Evolutionary conservation across 78 protist genomes (phyloP), one percentile per base, ranked within the genome.

Genomic region (Chrysochromulina tobinii): DNA sequence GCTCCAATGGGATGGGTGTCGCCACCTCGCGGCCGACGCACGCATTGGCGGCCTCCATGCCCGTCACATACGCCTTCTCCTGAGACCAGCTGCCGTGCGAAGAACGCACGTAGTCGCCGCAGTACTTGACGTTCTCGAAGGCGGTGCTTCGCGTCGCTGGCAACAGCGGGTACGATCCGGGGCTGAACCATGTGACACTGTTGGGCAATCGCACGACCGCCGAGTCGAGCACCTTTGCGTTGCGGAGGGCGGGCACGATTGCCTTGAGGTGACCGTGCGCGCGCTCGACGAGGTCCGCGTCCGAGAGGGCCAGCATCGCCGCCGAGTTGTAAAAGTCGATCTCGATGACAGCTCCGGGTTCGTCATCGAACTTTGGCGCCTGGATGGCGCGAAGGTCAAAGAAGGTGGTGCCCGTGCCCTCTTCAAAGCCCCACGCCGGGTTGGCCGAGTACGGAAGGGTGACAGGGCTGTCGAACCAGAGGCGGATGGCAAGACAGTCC

Each of bases 21-120:
- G 89, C 69, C 25, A 15, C 5, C 25, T 3, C 58, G 11, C 38
- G 54, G 54, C 50, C 64, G 64, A 12, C 53, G 21, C 15, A 9
- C 50, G 69, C 88, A 25, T 83, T 58, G 14, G 88, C 88, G 7
- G 88, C 88, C 50, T 58, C 51, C 21, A 83, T 2, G 12, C 88
- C 88, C 3, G 66, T 83, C 57, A 83, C 88, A 14, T 12, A 83
- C n/a, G 88, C 88, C 66, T 58, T 57, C 55, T 83, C 90, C 79
- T 86, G 90, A 7, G 25, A 8, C 90, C 90, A 86, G 51, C 27
- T 14, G 81, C 90, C 90, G 79, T 86, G 90, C 27, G 17, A 50
- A 7, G 55, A 9, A 12, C 68, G 69, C 23, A 61, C 75, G n/a
- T 7, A 61, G 79, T 86, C 90, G 73, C 81, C 90, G 48, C 23